Conservation (phyloP, 2,329 filamentous ascomycete species). For the Penicillium expansum region DNA sequence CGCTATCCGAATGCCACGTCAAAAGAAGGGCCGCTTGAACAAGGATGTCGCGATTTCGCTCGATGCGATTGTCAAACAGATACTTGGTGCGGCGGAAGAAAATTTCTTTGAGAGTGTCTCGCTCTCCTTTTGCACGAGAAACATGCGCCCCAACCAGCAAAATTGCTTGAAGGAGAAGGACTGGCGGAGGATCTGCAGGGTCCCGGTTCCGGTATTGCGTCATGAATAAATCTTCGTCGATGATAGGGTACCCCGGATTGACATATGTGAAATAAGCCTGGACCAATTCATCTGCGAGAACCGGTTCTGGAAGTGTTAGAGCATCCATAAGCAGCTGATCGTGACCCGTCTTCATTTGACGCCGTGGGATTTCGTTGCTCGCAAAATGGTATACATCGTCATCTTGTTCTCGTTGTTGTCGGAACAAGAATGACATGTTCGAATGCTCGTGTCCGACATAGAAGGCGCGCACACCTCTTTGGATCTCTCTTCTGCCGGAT, state of each 20-base stretch:
- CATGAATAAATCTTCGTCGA: constrained; percentile 55
- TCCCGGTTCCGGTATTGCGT: constrained; percentile 49
- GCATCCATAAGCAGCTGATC: constrained; percentile 50
- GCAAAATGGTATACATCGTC: constrained; percentile 46
- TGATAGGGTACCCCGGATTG: constrained; percentile 53
- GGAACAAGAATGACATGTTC: constrained; percentile 55
- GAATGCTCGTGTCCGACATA: constrained; percentile 58
- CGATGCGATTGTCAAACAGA: constrained; percentile 54
- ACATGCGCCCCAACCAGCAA: constrained; percentile 55
- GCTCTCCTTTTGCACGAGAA: constrained; percentile 39
- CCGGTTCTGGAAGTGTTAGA: constrained; percentile 49
- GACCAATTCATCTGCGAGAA: constrained; percentile 51
- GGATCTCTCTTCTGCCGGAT: constrained; percentile 47
- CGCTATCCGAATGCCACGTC: constrained; percentile 55
- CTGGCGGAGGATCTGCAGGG: constrained; percentile 45
- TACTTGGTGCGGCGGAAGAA: constrained; percentile 55
- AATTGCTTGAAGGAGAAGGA: constrained; percentile 52
- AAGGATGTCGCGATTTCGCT: constrained; percentile 53
- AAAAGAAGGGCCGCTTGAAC: constrained; percentile 56
- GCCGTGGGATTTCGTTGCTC: constrained; percentile 45
- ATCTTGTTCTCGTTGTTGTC: constrained; percentile 47
- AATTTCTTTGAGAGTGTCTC: constrained; percentile 47
- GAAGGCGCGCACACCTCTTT: constrained; percentile 49
- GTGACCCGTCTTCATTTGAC: constrained; percentile 43
- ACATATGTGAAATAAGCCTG: constrained; percentile 52